Evolutionary conservation across 352 stramenopile species (phyloP), one percentile per base, ranked within the genome.

Genomic region (Phytopythium vexans): DNA sequence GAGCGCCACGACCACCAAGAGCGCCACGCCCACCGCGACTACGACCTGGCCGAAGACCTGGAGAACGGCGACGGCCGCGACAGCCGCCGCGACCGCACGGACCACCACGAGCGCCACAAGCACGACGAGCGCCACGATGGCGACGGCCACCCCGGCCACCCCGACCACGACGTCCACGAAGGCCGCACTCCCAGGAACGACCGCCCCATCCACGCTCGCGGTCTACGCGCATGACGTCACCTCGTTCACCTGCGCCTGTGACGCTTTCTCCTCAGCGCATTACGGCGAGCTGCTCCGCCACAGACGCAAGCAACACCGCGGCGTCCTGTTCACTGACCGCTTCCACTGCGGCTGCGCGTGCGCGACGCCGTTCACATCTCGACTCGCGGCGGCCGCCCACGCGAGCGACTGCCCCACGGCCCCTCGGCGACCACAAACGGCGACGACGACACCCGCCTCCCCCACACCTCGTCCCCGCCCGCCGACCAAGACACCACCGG

Each of bases 301-400:
- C 11, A 14, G 41, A 14, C 41, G 41, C 41, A 45, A 45, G 11
- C 41, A 16, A 8, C 41, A 45, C 31, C 41, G 11, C 6, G 41
- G 14, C 41, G 7, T 32, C 14, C 6, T 8, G 14, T 8, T 45
- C 6, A 6, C 9, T 8, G 41, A 45, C 41, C 41, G 41, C 41
- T 45, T 45, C 11, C 41, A 45, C 41, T 32, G 41, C 41, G 41
- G 41, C 41, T 45, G 41, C 11, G 41, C 41, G 8, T 45, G 41
- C 14, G 41, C 41, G 31, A 8, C 7, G 6, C 14, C 41, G 6
- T 45, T 45, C 41, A 14, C 14, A 16, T 32, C 41, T 45, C 41
- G 41, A 16, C 41, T 45, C 14, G 41, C 41, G 41, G 41, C 41
- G 11, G 41, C 41, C 14, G 41, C 41, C 16, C 41, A 45, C 14